Percentiles rank a stretch among this genome's conserved stretches.
These are phyloP conservation scores for Ogataea chonburiensis DNA, from an alignment of 805 yeast genomes.

Conservation along the genomic window DNA sequence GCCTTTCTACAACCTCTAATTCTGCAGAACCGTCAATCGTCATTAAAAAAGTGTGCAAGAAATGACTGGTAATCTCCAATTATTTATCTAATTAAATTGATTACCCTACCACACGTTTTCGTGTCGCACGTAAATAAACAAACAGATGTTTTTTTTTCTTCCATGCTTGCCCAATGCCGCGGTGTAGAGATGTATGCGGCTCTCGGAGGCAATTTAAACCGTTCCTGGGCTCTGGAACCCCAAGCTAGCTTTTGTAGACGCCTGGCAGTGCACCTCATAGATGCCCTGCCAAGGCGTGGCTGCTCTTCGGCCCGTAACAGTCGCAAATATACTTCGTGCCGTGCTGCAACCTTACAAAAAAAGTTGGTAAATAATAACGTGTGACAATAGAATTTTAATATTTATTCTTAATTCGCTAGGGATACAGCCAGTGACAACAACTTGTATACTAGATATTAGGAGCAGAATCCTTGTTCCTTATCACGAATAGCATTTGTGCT, in stretches of 20 bases:
- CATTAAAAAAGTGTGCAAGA: background rate
- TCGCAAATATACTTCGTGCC: too few relatives aligned
- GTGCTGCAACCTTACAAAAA: too few relatives aligned
- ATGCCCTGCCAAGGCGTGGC: too few relatives aligned
- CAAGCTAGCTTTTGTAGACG: too few relatives aligned
- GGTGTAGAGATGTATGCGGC: constrained; percentile 1
- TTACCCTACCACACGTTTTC: constrained; percentile 11
- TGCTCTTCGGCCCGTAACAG: too few relatives aligned
- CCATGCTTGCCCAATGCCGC: background rate
- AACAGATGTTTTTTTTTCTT: constrained; percentile 5
- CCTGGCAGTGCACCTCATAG: too few relatives aligned
- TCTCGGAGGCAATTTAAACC: too few relatives aligned
- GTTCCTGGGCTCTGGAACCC: too few relatives aligned
- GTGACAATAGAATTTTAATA: constrained; percentile 7
- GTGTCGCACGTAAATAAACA: constrained; percentile 11
- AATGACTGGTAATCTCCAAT: constrained; percentile 1
- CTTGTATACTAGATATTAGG: constrained; percentile 5
- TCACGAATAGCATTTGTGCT: too few relatives aligned
- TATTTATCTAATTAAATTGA: background rate
- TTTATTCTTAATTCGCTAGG: constrained; percentile 7
- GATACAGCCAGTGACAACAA: background rate
- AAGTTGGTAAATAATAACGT: too few relatives aligned
- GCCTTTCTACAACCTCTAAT: background rate
- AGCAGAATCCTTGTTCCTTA: too few relatives aligned
- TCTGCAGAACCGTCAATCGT: background rate